phyloP scores from a whole-genome alignment of 331 rosid genomes.

The Pyracantha coccinea region DNA sequence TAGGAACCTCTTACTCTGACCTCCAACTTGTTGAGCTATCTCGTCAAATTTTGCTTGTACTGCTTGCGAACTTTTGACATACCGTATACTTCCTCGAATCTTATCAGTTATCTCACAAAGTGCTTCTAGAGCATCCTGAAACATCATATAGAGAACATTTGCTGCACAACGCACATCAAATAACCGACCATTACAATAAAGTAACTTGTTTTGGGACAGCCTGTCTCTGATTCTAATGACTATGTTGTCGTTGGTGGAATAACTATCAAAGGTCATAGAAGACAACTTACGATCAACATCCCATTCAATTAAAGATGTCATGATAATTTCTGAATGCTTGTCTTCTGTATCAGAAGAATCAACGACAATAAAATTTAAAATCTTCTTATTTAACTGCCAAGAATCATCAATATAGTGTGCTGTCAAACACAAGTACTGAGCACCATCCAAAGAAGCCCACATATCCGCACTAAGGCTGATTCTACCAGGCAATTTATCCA shows the following conservation, averaged over 20 bases:
- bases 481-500: slow-evolving; percentile 95
- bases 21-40: slow-evolving; percentile 61
- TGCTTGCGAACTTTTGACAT: slow-evolving; percentile 59
- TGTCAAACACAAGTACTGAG: slow-evolving; percentile 74
- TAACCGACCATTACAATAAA: slow-evolving; percentile 74
- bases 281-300: slow-evolving; percentile 90
- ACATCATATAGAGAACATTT: slow-evolving; percentile 66
- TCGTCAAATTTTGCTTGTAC: slow-evolving; percentile 59
- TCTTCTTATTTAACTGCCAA: slow-evolving; percentile 74
- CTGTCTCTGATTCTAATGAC: slow-evolving; percentile 57
- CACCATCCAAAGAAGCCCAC: slow-evolving; percentile 57
- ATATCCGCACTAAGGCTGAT: slow-evolving; percentile 76
- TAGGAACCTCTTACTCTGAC: slow-evolving; percentile 47
- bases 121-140: slow-evolving; percentile 64
- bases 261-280: slow-evolving; percentile 79
- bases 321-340: slow-evolving; percentile 67
- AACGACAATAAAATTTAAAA: slow-evolving; percentile 59
- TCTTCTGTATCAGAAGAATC: slow-evolving; percentile 85
- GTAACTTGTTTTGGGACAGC: slow-evolving; percentile 82
- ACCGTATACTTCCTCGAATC: slow-evolving; percentile 59
- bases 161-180: slow-evolving; percentile 93
- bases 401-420: slow-evolving; percentile 87
- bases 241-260: slow-evolving; percentile 60
- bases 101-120: slow-evolving; percentile 40
- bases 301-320: slow-evolving; percentile 88